Base-by-base conservation (phyloP, 2,329 filamentous ascomycete genomes). In the Colletotrichum agaves region DNA sequence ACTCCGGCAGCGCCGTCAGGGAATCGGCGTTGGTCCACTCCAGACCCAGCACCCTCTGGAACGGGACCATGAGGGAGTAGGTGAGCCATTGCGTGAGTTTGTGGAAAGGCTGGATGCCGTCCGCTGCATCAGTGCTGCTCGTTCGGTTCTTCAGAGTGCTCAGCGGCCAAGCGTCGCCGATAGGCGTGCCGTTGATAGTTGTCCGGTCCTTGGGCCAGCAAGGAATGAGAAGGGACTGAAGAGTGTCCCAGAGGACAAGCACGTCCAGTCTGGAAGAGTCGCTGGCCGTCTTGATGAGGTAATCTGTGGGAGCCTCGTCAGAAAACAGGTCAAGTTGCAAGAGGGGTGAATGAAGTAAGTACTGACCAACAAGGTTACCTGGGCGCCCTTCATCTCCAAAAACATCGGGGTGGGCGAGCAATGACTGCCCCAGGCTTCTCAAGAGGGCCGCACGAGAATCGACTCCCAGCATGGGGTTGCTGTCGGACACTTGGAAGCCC, bases 51-150 rank as follows among this genome's bases (percentile, higher is more conserved):
- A 97, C 79, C 71, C 89, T 92, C 63, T 90, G 88, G 91, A 97
- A 97, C 0, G 94, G 94, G 23, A 94, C 91, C 92, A 97, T 97
- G 63, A 98, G 87, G 2, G 93, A 97, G 80, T 97, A 97, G 56
- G 92, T 93, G 63, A 98, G 90, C 94, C 94, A 98, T 78, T 97
- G 94, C 0, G 94, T 97, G 39, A 97, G 86, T 80, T 97, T 97
- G 83, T 98, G 94, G 82, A 97, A 97, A 0, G 94, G 94, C 11
- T 95, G 88, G 70, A 97, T 94, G 0, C 55, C 44, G 0, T 65
- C 62, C 71, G 84, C 52, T 1, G 55, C 19, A 31, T 63, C 52
- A 17, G 61, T 17, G 21, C 53, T 49, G 31, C 37, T 55, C 12
- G 69, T 17, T 4, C 37, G 73, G 2, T 64, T 39, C 10, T 63